Conservation (phyloP, 176 grass and related monocot species). For the Poa annua region DNA sequence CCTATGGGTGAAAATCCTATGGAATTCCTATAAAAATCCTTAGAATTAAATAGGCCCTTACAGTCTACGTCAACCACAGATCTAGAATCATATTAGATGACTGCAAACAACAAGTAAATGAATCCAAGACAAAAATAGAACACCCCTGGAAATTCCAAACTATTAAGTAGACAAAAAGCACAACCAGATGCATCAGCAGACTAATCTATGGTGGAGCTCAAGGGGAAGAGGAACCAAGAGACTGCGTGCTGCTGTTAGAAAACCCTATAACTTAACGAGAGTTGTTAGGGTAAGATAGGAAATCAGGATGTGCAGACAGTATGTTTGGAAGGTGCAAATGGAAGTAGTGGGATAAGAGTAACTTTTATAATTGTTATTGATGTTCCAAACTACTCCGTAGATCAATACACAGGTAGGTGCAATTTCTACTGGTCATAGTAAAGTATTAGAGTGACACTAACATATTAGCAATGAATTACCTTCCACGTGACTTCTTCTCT, state of each 20-base stretch:
- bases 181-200: slow-evolving; percentile 2
- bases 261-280: slow-evolving; percentile 5
- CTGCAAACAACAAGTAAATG: not conserved
- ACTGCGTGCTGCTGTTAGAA: not conserved
- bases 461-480: slow-evolving; percentile 41
- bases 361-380: not conserved
- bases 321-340: no score
- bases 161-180: slow-evolving; percentile 9
- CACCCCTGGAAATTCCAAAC: not conserved
- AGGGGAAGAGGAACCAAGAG: not conserved
- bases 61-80: not conserved
- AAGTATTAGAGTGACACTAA: slow-evolving; percentile 17
- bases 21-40: no score
- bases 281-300: not conserved
- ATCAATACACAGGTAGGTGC: not conserved
- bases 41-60: not conserved
- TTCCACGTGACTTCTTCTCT: slow-evolving; percentile 80
- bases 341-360: no score
- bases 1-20: no score
- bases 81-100: slow-evolving; percentile 34
- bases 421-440: slow-evolving; percentile 18
- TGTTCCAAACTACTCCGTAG: not conserved
- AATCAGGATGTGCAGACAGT: slow-evolving; percentile 1
- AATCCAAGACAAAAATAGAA: not conserved
- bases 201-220: not conserved